Evolutionary conservation across 331 rosid species (phyloP).

Genomic region (Quercus tomentella): DNA sequence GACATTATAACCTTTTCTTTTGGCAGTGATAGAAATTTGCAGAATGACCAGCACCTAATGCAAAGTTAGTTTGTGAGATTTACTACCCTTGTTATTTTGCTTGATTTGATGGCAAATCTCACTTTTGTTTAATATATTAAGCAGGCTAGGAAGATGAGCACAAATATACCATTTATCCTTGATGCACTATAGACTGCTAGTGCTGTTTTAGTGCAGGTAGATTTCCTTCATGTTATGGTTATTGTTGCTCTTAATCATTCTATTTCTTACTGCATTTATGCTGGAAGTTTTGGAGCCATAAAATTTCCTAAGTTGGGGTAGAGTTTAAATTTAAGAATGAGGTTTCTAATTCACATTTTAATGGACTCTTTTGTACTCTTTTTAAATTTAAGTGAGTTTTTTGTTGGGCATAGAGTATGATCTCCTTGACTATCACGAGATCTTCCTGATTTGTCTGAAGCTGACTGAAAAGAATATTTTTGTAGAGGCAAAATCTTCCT

Average conservation of each 20-base stretch:
- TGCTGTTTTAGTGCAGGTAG: constrained; percentile 78
- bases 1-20: constrained; percentile 42
- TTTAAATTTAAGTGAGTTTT: background rate
- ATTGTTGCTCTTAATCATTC: constrained; percentile 9
- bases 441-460: background rate
- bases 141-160: constrained; percentile 75
- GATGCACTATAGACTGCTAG: constrained; percentile 70
- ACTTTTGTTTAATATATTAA: background rate
- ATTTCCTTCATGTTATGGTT: constrained; percentile 5
- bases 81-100: background rate
- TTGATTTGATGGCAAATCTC: background rate
- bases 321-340: background rate
- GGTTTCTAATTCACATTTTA: background rate
- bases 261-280: background rate
- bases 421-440: too few relatives aligned
- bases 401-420: background rate
- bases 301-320: too few relatives aligned
- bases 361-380: background rate
- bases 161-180: constrained; percentile 67
- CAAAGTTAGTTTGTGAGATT: constrained; percentile 14
- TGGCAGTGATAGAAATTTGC: constrained; percentile 92
- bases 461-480: background rate
- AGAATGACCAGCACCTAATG: constrained; percentile 46
- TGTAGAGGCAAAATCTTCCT: background rate
- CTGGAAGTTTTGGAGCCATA: background rate